Evolutionary conservation across 2,329 filamentous ascomycete species (phyloP).

Genomic region (Aspergillus sp.): DNA sequence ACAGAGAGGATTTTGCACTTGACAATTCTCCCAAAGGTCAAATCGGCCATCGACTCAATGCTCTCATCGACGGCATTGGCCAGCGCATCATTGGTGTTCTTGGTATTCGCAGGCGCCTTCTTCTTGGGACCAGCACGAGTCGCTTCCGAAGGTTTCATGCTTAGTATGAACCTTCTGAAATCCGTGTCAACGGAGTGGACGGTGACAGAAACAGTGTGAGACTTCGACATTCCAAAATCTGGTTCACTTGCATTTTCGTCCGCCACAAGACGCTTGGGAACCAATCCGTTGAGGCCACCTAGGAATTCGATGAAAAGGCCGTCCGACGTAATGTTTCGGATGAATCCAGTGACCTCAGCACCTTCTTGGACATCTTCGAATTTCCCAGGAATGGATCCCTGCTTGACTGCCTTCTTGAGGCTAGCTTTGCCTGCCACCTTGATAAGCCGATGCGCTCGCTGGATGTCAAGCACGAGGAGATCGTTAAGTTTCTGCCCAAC

Average conservation of each 20-base stretch:
- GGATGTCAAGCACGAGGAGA: constrained; percentile 78
- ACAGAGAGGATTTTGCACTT: constrained; percentile 74
- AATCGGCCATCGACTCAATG: constrained; percentile 58
- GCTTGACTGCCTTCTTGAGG: constrained; percentile 64
- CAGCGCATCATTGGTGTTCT: constrained; percentile 27
- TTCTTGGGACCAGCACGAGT: constrained; percentile 40
- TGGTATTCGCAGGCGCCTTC: constrained; percentile 22
- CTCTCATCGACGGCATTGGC: constrained; percentile 56
- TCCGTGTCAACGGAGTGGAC: constrained; percentile 64
- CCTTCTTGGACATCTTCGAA: constrained; percentile 66
- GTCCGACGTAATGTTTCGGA: constrained; percentile 72
- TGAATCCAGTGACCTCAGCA: constrained; percentile 63
- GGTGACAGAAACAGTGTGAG: constrained; percentile 64
- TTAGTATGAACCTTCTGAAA: constrained; percentile 59
- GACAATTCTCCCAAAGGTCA: constrained; percentile 61
- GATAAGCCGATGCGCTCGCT: constrained; percentile 65
- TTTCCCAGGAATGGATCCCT: constrained; percentile 59
- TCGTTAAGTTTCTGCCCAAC: constrained; percentile 76
- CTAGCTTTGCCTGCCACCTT: constrained; percentile 74
- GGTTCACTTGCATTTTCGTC: constrained; percentile 58
- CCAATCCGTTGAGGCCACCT: constrained; percentile 63
- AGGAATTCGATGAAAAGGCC: constrained; percentile 86
- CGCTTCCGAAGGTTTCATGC: constrained; percentile 43
- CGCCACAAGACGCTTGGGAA: constrained; percentile 69
- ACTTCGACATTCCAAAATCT: constrained; percentile 68